Conservation (phyloP, 352 stramenopile species). For the Phytophthora quininea region DNA sequence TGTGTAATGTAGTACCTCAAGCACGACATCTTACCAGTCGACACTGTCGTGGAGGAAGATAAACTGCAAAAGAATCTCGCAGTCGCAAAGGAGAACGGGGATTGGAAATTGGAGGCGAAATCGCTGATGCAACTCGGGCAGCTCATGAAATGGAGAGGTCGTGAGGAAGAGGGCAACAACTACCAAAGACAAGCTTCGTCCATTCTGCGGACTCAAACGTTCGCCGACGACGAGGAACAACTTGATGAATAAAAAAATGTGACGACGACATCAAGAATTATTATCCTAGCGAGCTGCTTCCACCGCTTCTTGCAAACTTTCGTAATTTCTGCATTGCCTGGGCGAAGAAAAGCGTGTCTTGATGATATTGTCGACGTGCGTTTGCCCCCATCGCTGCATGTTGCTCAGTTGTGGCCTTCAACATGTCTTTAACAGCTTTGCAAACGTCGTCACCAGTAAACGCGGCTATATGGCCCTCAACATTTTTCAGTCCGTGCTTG, state of each 20-base stretch:
- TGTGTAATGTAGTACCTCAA: conserved; percentile 58
- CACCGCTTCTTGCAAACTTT: conserved; percentile 26
- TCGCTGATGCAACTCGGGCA: conserved; percentile 71
- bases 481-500: conserved; percentile 26
- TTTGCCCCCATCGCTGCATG: conserved; percentile 30
- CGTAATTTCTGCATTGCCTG: conserved; percentile 43
- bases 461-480: conserved; percentile 31
- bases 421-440: conserved; percentile 29
- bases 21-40: conserved; percentile 64
- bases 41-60: conserved; percentile 77
- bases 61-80: conserved; percentile 67
- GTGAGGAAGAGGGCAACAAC: conserved; percentile 47
- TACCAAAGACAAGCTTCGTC: conserved; percentile 60
- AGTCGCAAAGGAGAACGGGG: conserved; percentile 36
- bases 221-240: conserved; percentile 39
- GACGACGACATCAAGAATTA: background rate
- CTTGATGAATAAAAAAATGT: conserved; percentile 2
- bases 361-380: conserved; percentile 44
- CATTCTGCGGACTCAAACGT: conserved; percentile 63
- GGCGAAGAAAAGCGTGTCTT: conserved; percentile 56
- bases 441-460: conserved; percentile 21
- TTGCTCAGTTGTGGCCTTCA: conserved; percentile 33
- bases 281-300: background rate
- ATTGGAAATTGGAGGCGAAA: conserved; percentile 76
- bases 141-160: conserved; percentile 77